Conservation (phyloP, 352 stramenopile species). For the Thalassiosira livingstoniorum region DNA sequence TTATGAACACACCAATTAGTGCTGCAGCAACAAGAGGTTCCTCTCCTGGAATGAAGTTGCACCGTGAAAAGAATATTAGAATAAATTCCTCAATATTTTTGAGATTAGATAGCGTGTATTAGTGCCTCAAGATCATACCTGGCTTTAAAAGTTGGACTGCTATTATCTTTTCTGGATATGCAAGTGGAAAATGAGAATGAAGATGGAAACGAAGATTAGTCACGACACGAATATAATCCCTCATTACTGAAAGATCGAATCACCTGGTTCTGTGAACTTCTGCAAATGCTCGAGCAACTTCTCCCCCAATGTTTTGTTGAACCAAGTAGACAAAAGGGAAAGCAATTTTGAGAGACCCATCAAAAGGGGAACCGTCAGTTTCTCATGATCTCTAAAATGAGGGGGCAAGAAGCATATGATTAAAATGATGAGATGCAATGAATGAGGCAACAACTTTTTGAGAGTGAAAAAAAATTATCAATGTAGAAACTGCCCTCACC, state of each 20-base stretch:
- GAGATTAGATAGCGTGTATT: too few relatives aligned
- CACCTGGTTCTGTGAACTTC: conserved; percentile 57
- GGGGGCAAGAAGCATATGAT: too few relatives aligned
- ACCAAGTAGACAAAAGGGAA: conserved; percentile 94
- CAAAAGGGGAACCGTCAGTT: conserved; percentile 95
- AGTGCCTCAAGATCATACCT: too few relatives aligned
- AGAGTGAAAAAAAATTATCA: too few relatives aligned
- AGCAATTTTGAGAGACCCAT: conserved; percentile 93
- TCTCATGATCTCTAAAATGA: conserved; percentile 95
- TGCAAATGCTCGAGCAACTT: conserved; percentile 91
- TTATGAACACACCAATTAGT: too few relatives aligned
- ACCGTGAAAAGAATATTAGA: too few relatives aligned
- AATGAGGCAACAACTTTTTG: too few relatives aligned
- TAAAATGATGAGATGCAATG: too few relatives aligned
- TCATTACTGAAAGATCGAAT: not conserved
- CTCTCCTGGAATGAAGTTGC: conserved; percentile 89
- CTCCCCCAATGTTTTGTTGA: conserved; percentile 97
- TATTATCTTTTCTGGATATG: conserved; percentile 81
- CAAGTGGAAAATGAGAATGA: not conserved
- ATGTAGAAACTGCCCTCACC: too few relatives aligned
- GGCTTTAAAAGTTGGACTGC: conserved; percentile 73
- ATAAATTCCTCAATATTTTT: too few relatives aligned
- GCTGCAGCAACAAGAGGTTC: conserved; percentile 94
- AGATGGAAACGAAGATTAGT: not conserved
- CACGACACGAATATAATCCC: not conserved